These are phyloP conservation scores for Dendrothele bispora DNA, from an alignment of 768 basidiomycete genomes.

Conservation along the genomic window DNA sequence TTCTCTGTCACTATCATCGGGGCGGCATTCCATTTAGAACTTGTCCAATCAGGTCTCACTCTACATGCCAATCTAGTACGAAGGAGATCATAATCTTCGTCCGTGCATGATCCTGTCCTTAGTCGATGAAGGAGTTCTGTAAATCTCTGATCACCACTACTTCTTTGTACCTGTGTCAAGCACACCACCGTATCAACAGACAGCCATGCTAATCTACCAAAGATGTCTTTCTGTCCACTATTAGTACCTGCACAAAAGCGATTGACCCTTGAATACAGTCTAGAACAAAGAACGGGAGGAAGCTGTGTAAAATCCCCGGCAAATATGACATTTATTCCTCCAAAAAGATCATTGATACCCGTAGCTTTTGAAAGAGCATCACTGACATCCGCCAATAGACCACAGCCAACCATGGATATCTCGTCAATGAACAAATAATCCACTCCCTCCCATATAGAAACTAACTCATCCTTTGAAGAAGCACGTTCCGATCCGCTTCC, in stretches of 20 bases:
- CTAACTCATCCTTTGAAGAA: too few species aligned
- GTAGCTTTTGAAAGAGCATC: too few species aligned
- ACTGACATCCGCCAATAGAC: too few species aligned
- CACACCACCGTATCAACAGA: too few species aligned
- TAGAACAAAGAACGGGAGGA: constrained; percentile 16
- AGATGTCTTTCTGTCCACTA: constrained; percentile 8
- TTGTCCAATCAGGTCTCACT: neutral
- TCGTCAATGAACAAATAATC: too few species aligned
- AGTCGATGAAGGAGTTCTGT: constrained; percentile 6
- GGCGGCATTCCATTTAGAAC: constrained; percentile 8
- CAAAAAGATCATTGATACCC: constrained; percentile 17
- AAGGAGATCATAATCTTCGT: constrained; percentile 13
- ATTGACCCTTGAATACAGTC: constrained; percentile 8
- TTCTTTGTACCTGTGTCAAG: too few species aligned
- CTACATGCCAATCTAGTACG: constrained; percentile 6
- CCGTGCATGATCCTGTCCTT: constrained; percentile 11
- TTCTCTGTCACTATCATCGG: constrained; percentile 24
- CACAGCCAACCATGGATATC: too few species aligned
- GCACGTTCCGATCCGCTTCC: too few species aligned
- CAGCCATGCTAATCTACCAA: too few species aligned
- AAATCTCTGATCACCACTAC: neutral
- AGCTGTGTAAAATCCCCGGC: constrained; percentile 25
- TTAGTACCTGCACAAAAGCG: neutral
- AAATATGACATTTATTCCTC: constrained; percentile 7
- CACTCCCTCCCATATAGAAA: too few species aligned